Percentiles rank a stretch among this genome's conserved stretches.
Conservation (phyloP, 768 basidiomycete genomes). For the Trametes punicea region DNA sequence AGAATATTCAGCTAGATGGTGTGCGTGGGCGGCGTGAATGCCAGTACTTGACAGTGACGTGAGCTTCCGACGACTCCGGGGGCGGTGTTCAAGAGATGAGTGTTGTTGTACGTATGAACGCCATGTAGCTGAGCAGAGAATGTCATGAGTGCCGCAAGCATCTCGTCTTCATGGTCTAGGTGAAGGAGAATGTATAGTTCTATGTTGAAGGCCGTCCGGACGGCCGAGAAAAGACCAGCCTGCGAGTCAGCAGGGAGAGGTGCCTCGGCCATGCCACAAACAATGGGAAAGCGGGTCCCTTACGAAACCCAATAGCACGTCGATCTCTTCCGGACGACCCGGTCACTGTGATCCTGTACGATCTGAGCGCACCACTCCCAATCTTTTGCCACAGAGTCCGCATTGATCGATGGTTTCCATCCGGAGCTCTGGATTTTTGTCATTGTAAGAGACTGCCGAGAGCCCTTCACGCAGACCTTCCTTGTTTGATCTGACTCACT, state of each 20-base stretch:
- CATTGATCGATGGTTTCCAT: background rate
- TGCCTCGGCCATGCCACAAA: no score
- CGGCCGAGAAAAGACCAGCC: constrained; percentile 9
- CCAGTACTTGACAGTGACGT: no score
- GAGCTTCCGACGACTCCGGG: no score
- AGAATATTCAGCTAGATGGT: constrained; percentile 7
- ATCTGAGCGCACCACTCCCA: background rate
- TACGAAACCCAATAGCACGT: background rate
- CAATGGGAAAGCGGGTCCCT: no score
- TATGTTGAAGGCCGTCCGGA: constrained; percentile 5
- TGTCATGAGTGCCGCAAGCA: background rate
- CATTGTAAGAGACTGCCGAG: no score
- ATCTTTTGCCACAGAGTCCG: background rate
- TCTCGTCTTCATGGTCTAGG: background rate
- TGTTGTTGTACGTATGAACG: no score
- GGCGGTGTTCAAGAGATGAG: no score
- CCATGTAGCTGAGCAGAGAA: background rate
- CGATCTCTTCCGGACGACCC: background rate
- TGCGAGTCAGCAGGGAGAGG: no score
- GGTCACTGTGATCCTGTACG: background rate
- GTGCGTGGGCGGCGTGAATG: background rate
- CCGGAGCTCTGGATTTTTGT: no score
- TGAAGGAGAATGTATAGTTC: constrained; percentile 4
- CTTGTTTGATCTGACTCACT: no score
- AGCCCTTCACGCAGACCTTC: no score